Conservation (phyloP, 768 basidiomycete species). For the Cystobasidiopsis lactophilus region DNA sequence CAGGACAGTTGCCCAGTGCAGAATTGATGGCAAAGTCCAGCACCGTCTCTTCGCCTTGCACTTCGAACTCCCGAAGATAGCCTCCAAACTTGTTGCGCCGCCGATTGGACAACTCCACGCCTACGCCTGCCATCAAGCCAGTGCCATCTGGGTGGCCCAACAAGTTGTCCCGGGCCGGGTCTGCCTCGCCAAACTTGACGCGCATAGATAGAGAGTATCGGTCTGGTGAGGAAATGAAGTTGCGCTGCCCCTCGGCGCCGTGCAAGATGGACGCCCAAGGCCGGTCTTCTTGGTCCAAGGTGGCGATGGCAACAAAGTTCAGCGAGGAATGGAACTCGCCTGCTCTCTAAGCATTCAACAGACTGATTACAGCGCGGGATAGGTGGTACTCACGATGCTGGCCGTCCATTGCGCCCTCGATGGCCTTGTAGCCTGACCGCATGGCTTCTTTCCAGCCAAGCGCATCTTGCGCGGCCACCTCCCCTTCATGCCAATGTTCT, state of each 20-base stretch:
- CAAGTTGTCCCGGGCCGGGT: not conserved
- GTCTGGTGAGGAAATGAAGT: conserved; percentile 23
- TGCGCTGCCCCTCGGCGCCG: conserved; percentile 29
- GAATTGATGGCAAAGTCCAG: conserved; percentile 35
- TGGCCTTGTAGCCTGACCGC: no score
- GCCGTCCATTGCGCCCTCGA: no score
- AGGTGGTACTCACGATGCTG: no score
- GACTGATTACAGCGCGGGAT: no score
- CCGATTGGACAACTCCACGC: conserved; percentile 37
- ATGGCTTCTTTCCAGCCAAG: no score
- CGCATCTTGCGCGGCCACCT: no score
- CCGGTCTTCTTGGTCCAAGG: conserved; percentile 32
- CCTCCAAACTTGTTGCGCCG: conserved; percentile 45
- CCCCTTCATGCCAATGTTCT: no score
- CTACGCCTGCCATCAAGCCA: conserved; percentile 36
- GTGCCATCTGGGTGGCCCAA: conserved; percentile 8
- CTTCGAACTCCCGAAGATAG: conserved; percentile 24
- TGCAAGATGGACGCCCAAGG: conserved; percentile 43
- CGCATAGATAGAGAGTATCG: not conserved
- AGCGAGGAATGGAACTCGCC: conserved; percentile 27
- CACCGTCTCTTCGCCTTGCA: conserved; percentile 20
- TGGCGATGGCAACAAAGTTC: conserved; percentile 38
- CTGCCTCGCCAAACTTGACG: not conserved
- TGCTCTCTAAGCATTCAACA: no score
- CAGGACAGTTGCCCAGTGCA: conserved; percentile 35